phyloP scores from a whole-genome alignment of 192 early-diverging fungal genomes.

The Backusella westeae region DNA sequence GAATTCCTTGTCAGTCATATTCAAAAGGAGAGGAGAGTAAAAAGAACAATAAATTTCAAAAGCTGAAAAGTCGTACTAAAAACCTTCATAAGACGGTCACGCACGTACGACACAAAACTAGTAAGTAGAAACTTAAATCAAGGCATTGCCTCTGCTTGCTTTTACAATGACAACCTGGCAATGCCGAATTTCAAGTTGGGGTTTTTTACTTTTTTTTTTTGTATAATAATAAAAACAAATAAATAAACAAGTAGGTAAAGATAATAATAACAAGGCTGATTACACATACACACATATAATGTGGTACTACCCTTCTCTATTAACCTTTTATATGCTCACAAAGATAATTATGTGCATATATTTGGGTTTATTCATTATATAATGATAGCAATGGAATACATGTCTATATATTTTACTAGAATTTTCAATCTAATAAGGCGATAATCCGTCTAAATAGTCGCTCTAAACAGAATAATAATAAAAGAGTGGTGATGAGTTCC shows the following conservation, averaged over 20 bases:
- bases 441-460: background rate
- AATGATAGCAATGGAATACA: background rate
- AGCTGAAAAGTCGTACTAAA: background rate
- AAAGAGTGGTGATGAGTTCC: background rate
- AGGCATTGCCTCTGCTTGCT: background rate
- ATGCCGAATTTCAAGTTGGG: background rate
- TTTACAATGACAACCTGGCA: background rate
- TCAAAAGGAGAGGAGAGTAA: background rate
- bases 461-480: background rate
- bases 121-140: background rate
- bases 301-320: background rate
- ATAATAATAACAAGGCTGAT: background rate
- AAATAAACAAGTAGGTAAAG: background rate
- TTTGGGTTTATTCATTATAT: background rate
- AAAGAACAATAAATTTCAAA: background rate
- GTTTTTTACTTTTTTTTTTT: background rate
- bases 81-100: background rate
- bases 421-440: background rate
- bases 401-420: background rate
- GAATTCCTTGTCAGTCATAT: background rate
- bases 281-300: background rate
- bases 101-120: background rate
- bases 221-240: background rate
- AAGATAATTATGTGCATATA: background rate
- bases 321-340: background rate